Base-by-base conservation (phyloP, 2,329 filamentous ascomycete species). In the Venturia carpophila region DNA sequence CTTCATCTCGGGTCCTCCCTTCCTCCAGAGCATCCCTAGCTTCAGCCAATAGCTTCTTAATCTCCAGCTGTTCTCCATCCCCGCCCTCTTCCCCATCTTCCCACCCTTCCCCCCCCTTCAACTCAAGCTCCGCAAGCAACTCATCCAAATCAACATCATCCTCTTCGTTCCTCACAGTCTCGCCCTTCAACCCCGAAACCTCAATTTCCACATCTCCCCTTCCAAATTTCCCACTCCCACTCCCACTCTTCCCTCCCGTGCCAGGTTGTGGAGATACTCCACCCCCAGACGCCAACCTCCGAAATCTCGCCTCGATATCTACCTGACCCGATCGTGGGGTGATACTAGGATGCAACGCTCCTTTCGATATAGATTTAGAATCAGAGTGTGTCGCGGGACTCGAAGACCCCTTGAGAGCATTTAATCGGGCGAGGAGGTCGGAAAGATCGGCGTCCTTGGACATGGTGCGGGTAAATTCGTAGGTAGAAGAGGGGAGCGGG, bases 81-180 rank as follows among this genome's bases (percentile, higher is more conserved):
- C 5, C 24, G n/a, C 49, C 47, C 49, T 34, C 47, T 3, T 2
- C 47, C n/a, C 21, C 43, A 41, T 17, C 47, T 5, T 56, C 37
- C 15, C n/a, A 17, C 37, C 60, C 68, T 70, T 70, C 37, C 72
- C 70, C 64, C 70, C 0, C 68, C 6, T 37, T 58, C 5, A 58
- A 65, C 13, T 74, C 74, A 4, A 82, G 68, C 66, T 81, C 78
- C 19, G 71, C 73, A 7, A 82, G 69, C 24, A 82, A 68, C 64
- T 80, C 77, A 41, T 81, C 79, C n/a, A 82, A 68, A 34, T 73
- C 78, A 68, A 75, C 75, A 65, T 79, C 79, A 64, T 80, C 77
- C 62, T 75, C 76, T 24, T 70, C 71, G 66, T 76, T 67, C 39
- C 70, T n/a, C 24, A 60, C 72, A 60, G 21, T 43, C 45, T 52